phyloP scores from a whole-genome alignment of 2,329 filamentous ascomycete species.

The Myriangium duriaei region DNA sequence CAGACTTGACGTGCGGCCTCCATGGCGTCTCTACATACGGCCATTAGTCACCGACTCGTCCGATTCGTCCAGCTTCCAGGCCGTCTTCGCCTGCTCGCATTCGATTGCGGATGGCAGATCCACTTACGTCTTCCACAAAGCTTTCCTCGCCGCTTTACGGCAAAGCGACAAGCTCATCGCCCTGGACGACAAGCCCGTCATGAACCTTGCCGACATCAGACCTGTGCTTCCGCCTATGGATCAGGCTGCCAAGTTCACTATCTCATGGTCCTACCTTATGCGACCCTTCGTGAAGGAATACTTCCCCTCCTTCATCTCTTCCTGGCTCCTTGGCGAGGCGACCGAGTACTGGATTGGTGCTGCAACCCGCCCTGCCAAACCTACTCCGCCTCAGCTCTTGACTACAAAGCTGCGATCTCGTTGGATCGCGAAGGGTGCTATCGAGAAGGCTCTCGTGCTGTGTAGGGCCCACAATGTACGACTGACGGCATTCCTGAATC shows the following conservation, averaged over 20 bases:
- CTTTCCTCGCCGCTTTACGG: constrained; percentile 23
- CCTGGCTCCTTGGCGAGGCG: constrained; percentile 21
- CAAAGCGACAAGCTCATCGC: background rate
- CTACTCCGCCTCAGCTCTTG: background rate
- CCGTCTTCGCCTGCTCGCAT: constrained; percentile 33
- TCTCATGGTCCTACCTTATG: constrained; percentile 34
- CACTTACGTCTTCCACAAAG: constrained; percentile 30
- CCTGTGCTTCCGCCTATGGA: constrained; percentile 26
- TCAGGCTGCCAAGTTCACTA: constrained; percentile 25
- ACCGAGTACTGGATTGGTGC: constrained; percentile 14
- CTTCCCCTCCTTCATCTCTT: constrained; percentile 24
- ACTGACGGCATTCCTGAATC: constrained; percentile 30
- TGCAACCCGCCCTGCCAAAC: too few relatives aligned
- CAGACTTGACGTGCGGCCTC: background rate
- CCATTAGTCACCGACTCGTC: background rate
- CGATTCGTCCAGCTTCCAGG: background rate
- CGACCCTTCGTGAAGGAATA: constrained; percentile 25
- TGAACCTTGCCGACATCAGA: constrained; percentile 11
- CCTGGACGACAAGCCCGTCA: constrained; percentile 3
- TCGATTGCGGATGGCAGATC: constrained; percentile 31
- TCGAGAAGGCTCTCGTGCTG: constrained; percentile 18
- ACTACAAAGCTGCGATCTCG: background rate
- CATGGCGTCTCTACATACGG: background rate
- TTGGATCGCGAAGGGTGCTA: background rate
- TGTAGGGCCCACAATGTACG: constrained; percentile 26